Evolutionary conservation across 2,329 filamentous ascomycete species (phyloP).

Genomic region (Fusarium goolgardi): DNA sequence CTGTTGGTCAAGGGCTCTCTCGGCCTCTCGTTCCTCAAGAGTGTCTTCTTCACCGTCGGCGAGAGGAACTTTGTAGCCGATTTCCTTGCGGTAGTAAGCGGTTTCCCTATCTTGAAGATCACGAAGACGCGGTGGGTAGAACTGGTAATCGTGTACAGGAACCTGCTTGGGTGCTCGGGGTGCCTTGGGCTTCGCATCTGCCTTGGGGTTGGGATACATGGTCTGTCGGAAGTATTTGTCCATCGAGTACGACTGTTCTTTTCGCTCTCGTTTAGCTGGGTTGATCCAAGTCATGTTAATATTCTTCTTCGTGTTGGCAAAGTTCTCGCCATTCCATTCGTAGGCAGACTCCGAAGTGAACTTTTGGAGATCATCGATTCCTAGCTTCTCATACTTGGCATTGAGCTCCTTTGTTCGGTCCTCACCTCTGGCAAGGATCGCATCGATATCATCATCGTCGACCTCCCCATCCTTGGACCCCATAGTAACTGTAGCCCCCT

Average conservation of each 20-base stretch:
- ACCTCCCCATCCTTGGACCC: constrained; percentile 71
- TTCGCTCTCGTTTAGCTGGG: constrained; percentile 96
- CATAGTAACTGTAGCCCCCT: constrained; percentile 71
- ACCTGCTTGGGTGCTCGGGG: constrained; percentile 96
- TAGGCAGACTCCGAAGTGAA: constrained; percentile 98
- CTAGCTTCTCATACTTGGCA: constrained; percentile 94
- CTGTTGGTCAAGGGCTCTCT: constrained; percentile 86
- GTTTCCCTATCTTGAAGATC: constrained; percentile 97
- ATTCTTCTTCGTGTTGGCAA: constrained; percentile 90
- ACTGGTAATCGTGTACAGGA: constrained; percentile 94
- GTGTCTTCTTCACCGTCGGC: constrained; percentile 89
- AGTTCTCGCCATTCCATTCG: constrained; percentile 98
- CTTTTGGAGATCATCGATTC: constrained; percentile 96
- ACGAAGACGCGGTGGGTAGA: constrained; percentile 85
- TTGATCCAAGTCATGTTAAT: constrained; percentile 98
- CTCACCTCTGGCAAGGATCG: constrained; percentile 87
- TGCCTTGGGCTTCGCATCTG: constrained; percentile 91
- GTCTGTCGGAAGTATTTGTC: constrained; percentile 98
- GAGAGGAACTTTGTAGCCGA: constrained; percentile 93
- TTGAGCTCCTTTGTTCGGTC: constrained; percentile 90
- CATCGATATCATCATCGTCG: constrained; percentile 91
- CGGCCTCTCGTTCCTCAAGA: constrained; percentile 84
- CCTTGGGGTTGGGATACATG: constrained; percentile 81
- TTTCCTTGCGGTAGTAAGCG: constrained; percentile 94
- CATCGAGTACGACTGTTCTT: constrained; percentile 97